Evolutionary conservation across 2,329 filamentous ascomycete species (phyloP).

Genomic region (Xylariales sp.): DNA sequence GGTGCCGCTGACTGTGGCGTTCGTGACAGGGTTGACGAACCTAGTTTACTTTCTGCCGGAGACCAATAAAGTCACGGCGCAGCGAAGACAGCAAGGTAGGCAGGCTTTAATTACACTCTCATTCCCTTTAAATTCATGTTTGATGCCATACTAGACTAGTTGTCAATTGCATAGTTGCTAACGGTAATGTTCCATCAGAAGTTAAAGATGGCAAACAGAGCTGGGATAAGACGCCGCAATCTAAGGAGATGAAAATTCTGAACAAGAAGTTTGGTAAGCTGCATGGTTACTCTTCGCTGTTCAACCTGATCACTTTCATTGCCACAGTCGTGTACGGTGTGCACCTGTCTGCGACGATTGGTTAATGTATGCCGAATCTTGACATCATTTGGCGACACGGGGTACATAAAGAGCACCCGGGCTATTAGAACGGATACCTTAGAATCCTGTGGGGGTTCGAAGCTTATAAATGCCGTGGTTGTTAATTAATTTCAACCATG

Average conservation of each 20-base stretch:
- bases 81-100: conserved; percentile 82
- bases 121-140: not conserved
- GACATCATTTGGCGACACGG: not conserved
- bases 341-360: conserved; percentile 73
- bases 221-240: conserved; percentile 82
- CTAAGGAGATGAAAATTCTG: conserved; percentile 81
- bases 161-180: conserved; percentile 30
- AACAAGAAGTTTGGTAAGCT: conserved; percentile 83
- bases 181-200: conserved; percentile 60
- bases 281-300: conserved; percentile 82
- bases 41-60: conserved; percentile 77
- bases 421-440: not conserved
- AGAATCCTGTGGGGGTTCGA: not conserved
- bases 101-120: conserved; percentile 22
- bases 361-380: conserved; percentile 48
- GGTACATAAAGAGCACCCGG: not conserved
- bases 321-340: conserved; percentile 82
- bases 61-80: conserved; percentile 78
- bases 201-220: conserved; percentile 90
- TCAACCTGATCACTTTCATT: conserved; percentile 79
- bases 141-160: not conserved
- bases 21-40: conserved; percentile 78
- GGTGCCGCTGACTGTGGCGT: conserved; percentile 75
- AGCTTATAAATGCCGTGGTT: not conserved
- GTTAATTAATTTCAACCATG: not conserved